Evolutionary conservation across 2,329 filamentous ascomycete genomes (phyloP).

Genomic region (Scytalidium lignicola): DNA sequence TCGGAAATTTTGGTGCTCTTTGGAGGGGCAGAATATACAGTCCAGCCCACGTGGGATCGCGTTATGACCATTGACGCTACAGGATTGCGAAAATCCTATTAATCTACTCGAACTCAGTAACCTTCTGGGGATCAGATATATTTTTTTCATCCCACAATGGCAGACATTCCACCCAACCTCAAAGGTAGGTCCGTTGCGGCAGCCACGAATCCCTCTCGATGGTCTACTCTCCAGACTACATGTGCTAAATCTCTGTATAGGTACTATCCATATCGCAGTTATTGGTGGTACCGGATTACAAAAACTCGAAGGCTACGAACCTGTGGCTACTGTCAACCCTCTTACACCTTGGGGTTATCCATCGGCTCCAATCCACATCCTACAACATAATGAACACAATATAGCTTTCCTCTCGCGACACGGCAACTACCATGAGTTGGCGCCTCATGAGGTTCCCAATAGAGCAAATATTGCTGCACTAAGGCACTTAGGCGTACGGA

Average conservation of each 20-base stretch:
- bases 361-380: conserved; percentile 72
- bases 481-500: conserved; percentile 80
- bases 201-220: not conserved
- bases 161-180: conserved; percentile 20
- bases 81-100: too few species aligned
- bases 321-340: conserved; percentile 72
- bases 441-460: conserved; percentile 90
- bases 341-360: conserved; percentile 86
- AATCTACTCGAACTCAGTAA: too few species aligned
- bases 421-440: conserved; percentile 80
- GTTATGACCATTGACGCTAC: too few species aligned
- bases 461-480: conserved; percentile 98
- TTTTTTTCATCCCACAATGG: conserved; percentile 12
- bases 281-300: conserved; percentile 91
- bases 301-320: conserved; percentile 79
- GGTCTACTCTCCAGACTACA: conserved; percentile 2
- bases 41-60: too few species aligned
- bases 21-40: too few species aligned
- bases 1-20: too few species aligned
- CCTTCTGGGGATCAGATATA: not conserved
- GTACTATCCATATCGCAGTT: conserved; percentile 75
- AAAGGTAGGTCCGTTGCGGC: conserved; percentile 12
- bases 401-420: conserved; percentile 95
- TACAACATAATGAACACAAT: conserved; percentile 75
- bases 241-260: conserved; percentile 31